Conservation (phyloP, 805 yeast genomes). For the Starmera quercuum region DNA sequence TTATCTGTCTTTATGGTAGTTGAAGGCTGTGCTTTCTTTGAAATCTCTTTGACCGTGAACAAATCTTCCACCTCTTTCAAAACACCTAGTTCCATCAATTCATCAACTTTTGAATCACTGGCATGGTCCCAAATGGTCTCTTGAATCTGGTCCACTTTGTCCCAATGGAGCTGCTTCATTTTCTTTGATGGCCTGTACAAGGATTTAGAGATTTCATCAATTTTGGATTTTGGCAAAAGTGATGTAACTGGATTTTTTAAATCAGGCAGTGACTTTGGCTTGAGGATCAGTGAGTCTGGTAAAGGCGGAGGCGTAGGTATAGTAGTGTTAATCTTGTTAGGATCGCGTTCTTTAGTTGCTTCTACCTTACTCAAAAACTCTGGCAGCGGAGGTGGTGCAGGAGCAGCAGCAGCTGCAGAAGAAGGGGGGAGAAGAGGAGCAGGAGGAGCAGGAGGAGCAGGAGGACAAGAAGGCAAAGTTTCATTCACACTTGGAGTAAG, state of each 20-base stretch:
- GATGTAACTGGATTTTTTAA: neutral
- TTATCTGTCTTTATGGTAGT: constrained; percentile 44
- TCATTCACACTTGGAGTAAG: constrained; percentile 19
- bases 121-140: constrained; percentile 82
- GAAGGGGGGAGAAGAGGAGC: constrained; percentile 7
- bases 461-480: constrained; percentile 30
- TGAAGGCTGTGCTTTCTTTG: constrained; percentile 37
- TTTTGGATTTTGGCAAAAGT: constrained; percentile 11
- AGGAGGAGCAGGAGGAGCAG: constrained; percentile 6
- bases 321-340: constrained; percentile 19
- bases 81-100: constrained; percentile 68
- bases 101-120: constrained; percentile 46
- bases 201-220: constrained; percentile 36
- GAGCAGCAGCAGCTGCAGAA: constrained; percentile 8
- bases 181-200: constrained; percentile 47
- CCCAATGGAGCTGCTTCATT: constrained; percentile 96
- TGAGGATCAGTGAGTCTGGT: constrained; percentile 3
- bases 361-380: constrained; percentile 1
- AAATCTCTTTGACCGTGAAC: constrained; percentile 72
- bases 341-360: constrained; percentile 4
- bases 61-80: constrained; percentile 77
- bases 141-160: constrained; percentile 75
- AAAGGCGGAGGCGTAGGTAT: constrained; percentile 12
- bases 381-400: constrained; percentile 28
- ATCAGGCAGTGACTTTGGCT: neutral